Evolutionary conservation across 257 asterid genomes (phyloP), one percentile per base, ranked within the genome.

Genomic region (Ilex aquifolium): DNA sequence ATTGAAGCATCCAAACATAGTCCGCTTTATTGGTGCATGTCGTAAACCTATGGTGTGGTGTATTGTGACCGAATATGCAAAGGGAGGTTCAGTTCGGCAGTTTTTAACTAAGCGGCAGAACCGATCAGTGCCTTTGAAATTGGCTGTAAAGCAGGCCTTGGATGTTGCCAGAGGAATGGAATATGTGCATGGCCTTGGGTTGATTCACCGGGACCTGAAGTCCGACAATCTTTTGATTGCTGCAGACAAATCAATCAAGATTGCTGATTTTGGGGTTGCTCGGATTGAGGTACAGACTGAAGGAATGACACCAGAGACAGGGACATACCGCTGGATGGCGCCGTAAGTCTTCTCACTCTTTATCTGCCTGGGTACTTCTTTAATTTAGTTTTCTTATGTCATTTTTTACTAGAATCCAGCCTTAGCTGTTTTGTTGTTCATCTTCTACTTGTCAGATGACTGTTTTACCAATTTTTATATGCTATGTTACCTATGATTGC

Each of bases 291-390:
- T 89, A 64, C 91, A 89, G 85, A 89, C 99, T 11, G 97, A 92
- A 78, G 99, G 99, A 61, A 92, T 92, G 99, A 92, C 99, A 16
- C 99, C 99, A 17, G 99, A 92, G 72, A 92, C 99, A 6, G 99
- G 99, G 64, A 92, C 99, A 27, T 92, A 92, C 75, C 93, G 97
- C 53, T 92, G 99, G 99, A 92, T 92, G 99, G 99, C 99, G 51
- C 99, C 99, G 99, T 93, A 83, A 93, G 97, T 76, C 49, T 64
- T 66, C 62, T 31, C 8, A 27, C 44, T 32, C 6, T 72, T 3
- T 56, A 65, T 36, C 55, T 51, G 27, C 56, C 54, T 62, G 52
- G 62, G 8, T 17, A 27, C 9, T 31, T 30, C 36, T 48, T 31
- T n/a, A 44, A 21, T 27, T 49, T 31, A 40, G 7, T 46, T 46